Evolutionary conservation across 805 yeast genomes (phyloP).

Genomic region (Suhomyces emberorum): DNA sequence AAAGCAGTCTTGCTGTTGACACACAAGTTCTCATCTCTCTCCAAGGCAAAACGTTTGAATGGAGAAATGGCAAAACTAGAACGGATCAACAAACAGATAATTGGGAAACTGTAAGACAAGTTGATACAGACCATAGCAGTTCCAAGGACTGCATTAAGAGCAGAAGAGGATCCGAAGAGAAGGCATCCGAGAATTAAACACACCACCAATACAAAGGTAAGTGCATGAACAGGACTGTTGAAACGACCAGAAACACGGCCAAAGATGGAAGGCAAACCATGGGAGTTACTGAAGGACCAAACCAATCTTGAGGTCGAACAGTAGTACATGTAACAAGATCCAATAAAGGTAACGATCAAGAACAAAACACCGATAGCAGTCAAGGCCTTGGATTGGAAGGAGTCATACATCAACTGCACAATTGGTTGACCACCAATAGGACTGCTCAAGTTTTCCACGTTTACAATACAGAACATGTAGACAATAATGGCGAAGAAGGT

Average conservation of each 20-base stretch:
- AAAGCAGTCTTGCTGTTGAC: slow-evolving; percentile 1
- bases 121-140: slow-evolving; percentile 39
- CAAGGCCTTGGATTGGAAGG: slow-evolving; percentile 21
- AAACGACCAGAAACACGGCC: slow-evolving; percentile 19
- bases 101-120: slow-evolving; percentile 36
- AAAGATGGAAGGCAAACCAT: slow-evolving; percentile 35
- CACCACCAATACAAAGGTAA: slow-evolving; percentile 29
- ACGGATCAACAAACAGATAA: slow-evolving; percentile 29
- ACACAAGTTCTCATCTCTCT: neutral
- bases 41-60: neutral
- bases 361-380: slow-evolving; percentile 22
- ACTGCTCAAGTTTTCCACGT: slow-evolving; percentile 10
- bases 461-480: slow-evolving; percentile 22
- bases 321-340: slow-evolving; percentile 17
- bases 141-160: slow-evolving; percentile 36
- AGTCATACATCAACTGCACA: slow-evolving; percentile 21
- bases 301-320: slow-evolving; percentile 36
- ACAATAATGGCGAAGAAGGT: slow-evolving; percentile 31
- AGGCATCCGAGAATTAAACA: slow-evolving; percentile 36
- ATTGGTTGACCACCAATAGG: slow-evolving; percentile 23
- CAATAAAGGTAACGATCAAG: slow-evolving; percentile 15
- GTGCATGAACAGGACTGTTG: slow-evolving; percentile 37
- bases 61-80: slow-evolving; percentile 38
- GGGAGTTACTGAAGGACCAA: slow-evolving; percentile 42
- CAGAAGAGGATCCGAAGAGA: slow-evolving; percentile 35